Base-by-base conservation (phyloP, 1,139 yeast species). In the Yamadazyma epiphylla region DNA sequence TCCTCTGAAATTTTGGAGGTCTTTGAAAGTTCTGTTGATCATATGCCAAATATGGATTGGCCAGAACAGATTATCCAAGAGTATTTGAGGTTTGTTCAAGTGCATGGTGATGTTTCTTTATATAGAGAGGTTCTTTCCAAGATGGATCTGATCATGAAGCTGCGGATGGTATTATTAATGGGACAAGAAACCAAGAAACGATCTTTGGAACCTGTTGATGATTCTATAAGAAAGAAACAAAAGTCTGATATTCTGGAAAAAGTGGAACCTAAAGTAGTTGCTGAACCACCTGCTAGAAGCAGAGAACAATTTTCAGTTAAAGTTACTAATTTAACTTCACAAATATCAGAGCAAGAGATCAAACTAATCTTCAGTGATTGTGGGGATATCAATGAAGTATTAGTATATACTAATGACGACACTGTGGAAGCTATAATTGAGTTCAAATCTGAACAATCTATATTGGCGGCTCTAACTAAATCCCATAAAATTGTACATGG, bases 381-480 rank as follows among this genome's bases (percentile, higher is more conserved):
- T 55, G 94, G 94, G 2, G 39, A 30, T 2, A 51, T 61, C 5
- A 41, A 47, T 16, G 60, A 60, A 2, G 56, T 80, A 2, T 42
- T 52, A 5, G 55, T 64, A 5, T 40, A 61, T 4, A 36, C 45
- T 3, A 48, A 41, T 14, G 45, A 45, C 3, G 42, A 33, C 1
- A 28, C 22, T 1, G 37, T 31, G 5, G 48, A 58, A 25, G 80
- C 80, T 0, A 58, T 70, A 5, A 45, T 84, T 3, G 94, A 84
- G 44, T 80, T 84, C 42, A 40, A 60, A 0, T 51, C 48, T 4
- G 71, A 70, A 31, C 58, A 58, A n/a, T 77, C 66, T 24, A 70
- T 79, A 2, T 54, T 77, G 9, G 55, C 80, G 2, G 86, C 89
- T 0, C 51, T 82, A 28, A 79, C 89, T 0, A 77, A 71, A 39